Percentiles rank a stretch among this genome's conserved stretches.
These are phyloP conservation scores for Verticillium dahliae DNA, from an alignment of 2,329 filamentous ascomycete species.

Conservation along the genomic window DNA sequence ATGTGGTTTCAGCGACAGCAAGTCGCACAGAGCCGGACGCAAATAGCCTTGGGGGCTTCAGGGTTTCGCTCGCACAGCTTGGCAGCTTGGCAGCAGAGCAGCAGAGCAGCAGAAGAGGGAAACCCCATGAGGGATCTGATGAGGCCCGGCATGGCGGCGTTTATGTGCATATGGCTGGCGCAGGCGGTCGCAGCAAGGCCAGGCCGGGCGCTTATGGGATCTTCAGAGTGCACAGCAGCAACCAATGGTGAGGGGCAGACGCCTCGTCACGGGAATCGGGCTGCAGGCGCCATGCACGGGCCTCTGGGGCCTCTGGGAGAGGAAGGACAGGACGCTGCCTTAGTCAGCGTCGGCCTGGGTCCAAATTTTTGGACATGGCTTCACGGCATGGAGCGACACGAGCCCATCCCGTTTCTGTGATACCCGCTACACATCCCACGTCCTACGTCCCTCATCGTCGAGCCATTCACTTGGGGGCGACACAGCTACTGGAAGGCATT, in stretches of 20 bases:
- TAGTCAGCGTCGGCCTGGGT: not conserved
- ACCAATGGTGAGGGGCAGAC: conserved; percentile 6
- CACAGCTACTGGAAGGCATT: not conserved
- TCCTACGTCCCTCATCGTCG: not conserved
- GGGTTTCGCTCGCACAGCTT: not conserved
- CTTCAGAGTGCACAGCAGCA: not conserved
- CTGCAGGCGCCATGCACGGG: not conserved
- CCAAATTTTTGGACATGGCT: conserved; percentile 1
- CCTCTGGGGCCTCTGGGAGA: not conserved
- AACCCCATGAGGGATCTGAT: not conserved
- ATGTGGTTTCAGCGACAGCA: not conserved
- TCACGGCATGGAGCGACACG: not conserved
- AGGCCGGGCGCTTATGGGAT: conserved; percentile 12
- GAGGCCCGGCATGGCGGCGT: conserved; percentile 5
- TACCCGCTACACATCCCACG: not conserved
- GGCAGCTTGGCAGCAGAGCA: not conserved
- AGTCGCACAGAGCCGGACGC: not conserved
- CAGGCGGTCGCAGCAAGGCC: conserved; percentile 12
- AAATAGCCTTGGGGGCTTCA: not conserved
- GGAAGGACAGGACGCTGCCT: not conserved
- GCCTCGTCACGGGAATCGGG: not conserved
- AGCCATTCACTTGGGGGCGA: not conserved
- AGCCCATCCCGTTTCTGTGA: not conserved
- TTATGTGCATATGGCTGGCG: conserved; percentile 7
- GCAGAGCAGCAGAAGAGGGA: not conserved